Evolutionary conservation across 1,284 basidiomycete genomes (phyloP).

Genomic region (Ceratobasidium sp.): DNA sequence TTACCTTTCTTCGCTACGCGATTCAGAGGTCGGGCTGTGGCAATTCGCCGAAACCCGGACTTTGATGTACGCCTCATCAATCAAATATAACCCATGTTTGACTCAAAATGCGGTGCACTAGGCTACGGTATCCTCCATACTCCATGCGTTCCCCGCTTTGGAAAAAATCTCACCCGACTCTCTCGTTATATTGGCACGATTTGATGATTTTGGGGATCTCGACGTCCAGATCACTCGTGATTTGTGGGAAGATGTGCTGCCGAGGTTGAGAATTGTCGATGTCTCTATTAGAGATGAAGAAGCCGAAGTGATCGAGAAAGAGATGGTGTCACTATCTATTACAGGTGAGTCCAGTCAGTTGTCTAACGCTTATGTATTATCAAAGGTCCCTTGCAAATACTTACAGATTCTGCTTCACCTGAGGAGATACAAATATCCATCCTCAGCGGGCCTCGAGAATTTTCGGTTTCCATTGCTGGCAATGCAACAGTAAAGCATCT

Average conservation of each 20-base stretch:
- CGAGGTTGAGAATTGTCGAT: background rate
- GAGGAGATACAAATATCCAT: background rate
- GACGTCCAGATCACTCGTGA: conserved; percentile 4
- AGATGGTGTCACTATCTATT: background rate
- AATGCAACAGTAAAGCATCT: conserved; percentile 7
- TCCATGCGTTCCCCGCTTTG: conserved; percentile 1
- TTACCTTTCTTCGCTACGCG: conserved; percentile 13
- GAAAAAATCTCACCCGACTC: background rate
- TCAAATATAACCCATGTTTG: background rate
- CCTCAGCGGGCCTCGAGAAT: background rate
- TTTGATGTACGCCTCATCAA: conserved; percentile 2
- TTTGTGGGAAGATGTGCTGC: conserved; percentile 6
- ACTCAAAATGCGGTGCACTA: background rate
- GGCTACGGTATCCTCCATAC: background rate
- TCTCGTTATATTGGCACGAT: background rate
- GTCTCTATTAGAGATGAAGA: background rate
- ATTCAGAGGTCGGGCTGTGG: conserved; percentile 11
- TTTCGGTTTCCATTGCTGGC: background rate
- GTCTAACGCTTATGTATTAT: too few relatives aligned
- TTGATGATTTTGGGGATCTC: conserved; percentile 17
- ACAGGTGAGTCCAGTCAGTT: background rate
- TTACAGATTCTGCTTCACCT: background rate
- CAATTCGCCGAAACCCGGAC: conserved; percentile 3
- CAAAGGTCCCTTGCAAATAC: background rate
- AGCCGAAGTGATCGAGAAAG: background rate